Percentiles rank a stretch among this genome's conserved stretches.
Conservation (phyloP, 2,329 filamentous ascomycete genomes). For the Cercospora sojina region DNA sequence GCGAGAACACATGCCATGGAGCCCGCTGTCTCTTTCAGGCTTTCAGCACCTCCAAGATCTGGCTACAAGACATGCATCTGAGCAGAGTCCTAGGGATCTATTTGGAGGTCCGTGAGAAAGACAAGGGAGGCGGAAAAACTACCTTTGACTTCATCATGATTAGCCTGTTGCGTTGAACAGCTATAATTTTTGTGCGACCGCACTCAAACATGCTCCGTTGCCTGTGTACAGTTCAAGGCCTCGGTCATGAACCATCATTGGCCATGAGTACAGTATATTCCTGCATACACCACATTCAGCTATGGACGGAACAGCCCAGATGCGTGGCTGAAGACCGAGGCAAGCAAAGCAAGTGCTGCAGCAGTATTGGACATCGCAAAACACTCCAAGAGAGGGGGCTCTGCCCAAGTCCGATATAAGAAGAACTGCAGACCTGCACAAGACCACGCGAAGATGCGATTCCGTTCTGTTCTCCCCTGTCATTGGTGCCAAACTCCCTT, state of each 20-base stretch:
- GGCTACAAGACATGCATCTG: not conserved
- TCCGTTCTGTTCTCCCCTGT: not conserved
- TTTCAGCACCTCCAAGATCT: not conserved
- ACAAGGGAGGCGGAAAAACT: not conserved
- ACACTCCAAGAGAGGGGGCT: not conserved
- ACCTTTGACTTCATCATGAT: not conserved
- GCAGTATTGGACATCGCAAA: constrained; percentile 1
- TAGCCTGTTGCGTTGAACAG: not conserved
- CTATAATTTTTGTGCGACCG: not conserved
- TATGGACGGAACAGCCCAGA: not conserved
- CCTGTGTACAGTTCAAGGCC: not conserved
- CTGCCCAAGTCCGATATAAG: constrained; percentile 1
- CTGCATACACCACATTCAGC: not conserved
- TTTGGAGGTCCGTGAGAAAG: not conserved
- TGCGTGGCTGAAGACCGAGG: not conserved
- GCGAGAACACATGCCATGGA: too few relatives aligned
- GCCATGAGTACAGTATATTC: not conserved
- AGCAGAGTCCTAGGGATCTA: not conserved
- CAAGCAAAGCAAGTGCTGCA: not conserved
- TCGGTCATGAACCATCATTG: not conserved
- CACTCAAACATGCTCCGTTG: not conserved
- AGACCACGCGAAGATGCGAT: not conserved
- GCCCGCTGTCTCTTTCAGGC: too few relatives aligned
- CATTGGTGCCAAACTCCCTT: constrained; percentile 1
- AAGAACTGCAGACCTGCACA: constrained; percentile 1